phyloP scores from a whole-genome alignment of 2,329 filamentous ascomycete species.

The Neopestalotiopsis sp. region DNA sequence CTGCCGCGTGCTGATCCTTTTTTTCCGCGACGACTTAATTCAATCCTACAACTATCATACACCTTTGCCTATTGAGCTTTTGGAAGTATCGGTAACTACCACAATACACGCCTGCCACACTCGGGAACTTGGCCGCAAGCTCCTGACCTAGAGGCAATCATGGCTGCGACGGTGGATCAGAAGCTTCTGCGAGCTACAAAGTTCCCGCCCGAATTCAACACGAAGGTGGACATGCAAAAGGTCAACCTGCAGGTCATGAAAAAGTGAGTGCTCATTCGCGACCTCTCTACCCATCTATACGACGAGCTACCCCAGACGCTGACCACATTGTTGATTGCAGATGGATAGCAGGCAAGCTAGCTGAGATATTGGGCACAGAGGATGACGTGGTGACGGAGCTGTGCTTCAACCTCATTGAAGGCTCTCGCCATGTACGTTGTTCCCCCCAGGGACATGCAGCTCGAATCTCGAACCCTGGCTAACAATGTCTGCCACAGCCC shows the following conservation, averaged over 20 bases:
- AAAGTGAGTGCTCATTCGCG: slow-evolving; percentile 65
- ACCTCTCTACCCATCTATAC: background rate
- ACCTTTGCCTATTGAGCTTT: background rate
- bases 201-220: slow-evolving; percentile 90
- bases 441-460: background rate
- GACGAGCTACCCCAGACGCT: background rate
- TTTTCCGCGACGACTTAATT: background rate
- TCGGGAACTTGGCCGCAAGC: background rate
- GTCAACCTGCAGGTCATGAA: slow-evolving; percentile 98
- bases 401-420: slow-evolving; percentile 73
- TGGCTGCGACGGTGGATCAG: slow-evolving; percentile 85
- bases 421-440: slow-evolving; percentile 72
- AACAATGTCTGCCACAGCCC: slow-evolving; percentile 61
- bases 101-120: background rate
- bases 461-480: background rate
- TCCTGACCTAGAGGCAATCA: slow-evolving; percentile 39
- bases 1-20: slow-evolving; percentile 1
- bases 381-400: slow-evolving; percentile 96
- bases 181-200: slow-evolving; percentile 91
- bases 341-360: slow-evolving; percentile 92
- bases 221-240: slow-evolving; percentile 96
- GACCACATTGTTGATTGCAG: slow-evolving; percentile 49
- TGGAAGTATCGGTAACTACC: background rate
- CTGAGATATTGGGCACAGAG: slow-evolving; percentile 86
- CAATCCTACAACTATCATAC: background rate